These are phyloP conservation scores for Phytophthora megakarya DNA, from an alignment of 352 stramenopile species.

Conservation along the genomic window DNA sequence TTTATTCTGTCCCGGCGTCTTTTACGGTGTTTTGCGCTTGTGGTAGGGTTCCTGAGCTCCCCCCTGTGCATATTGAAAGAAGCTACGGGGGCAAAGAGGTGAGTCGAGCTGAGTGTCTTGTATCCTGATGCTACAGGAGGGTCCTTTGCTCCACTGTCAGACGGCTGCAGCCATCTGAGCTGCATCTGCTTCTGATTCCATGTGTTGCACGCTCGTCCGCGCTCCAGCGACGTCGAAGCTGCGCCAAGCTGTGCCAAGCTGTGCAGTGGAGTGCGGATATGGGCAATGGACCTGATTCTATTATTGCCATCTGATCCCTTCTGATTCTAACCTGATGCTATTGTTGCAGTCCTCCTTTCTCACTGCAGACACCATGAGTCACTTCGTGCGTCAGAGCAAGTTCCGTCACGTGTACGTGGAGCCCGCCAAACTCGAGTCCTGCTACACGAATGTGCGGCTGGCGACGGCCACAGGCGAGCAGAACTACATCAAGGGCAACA, in stretches of 20 bases:
- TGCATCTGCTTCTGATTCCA: background rate
- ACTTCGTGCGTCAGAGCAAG: constrained; percentile 97
- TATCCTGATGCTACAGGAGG: background rate
- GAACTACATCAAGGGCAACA: constrained; percentile 99
- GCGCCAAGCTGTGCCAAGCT: too few relatives aligned
- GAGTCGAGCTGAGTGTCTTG: constrained; percentile 17
- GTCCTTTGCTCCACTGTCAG: background rate
- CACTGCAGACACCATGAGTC: constrained; percentile 79
- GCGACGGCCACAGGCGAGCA: constrained; percentile 98
- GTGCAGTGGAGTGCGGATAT: constrained; percentile 3
- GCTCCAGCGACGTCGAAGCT: background rate
- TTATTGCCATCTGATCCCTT: constrained; percentile 3
- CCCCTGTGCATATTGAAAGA: constrained; percentile 47
- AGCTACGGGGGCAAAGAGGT: constrained; percentile 27
- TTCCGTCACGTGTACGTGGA: constrained; percentile 99
- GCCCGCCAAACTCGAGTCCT: constrained; percentile 93
- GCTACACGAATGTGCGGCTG: constrained; percentile 93
- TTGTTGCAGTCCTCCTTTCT: constrained; percentile 9
- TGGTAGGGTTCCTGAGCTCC: constrained; percentile 32
- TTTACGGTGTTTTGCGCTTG: constrained; percentile 25
- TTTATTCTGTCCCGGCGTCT: constrained; percentile 31
- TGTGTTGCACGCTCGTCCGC: background rate
- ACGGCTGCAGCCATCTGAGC: background rate
- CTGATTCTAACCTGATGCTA: constrained; percentile 1
- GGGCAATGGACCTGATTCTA: constrained; percentile 11